These are phyloP conservation scores for Castanea mollissima DNA, from an alignment of 306 rosid genomes.

Conservation along the genomic window DNA sequence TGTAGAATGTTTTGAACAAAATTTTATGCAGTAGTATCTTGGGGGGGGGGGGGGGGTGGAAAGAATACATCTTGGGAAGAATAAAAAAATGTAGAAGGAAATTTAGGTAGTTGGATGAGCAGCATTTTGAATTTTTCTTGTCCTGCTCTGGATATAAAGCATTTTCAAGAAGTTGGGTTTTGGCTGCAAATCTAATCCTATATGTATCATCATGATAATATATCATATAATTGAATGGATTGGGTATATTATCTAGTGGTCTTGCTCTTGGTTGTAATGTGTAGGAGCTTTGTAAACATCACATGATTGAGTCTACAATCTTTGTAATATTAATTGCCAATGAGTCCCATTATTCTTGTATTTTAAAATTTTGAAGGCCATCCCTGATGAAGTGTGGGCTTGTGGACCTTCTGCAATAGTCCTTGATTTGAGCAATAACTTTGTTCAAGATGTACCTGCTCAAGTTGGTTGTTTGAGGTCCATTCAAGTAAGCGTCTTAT, in stretches of 20 bases:
- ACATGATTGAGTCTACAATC: neutral
- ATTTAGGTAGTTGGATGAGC: neutral
- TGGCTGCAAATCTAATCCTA: neutral
- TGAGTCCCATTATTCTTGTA: neutral
- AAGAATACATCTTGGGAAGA: neutral
- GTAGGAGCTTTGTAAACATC: neutral
- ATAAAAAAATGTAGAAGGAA: neutral
- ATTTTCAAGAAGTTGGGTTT: neutral
- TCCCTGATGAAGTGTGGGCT: constrained; percentile 85
- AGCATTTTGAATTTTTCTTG: neutral
- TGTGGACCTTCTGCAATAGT: constrained; percentile 63
- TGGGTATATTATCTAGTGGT: neutral
- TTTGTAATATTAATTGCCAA: neutral
- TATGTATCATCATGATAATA: neutral
- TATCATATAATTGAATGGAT: neutral
- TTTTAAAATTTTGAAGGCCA: constrained; percentile 46
- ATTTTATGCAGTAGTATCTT: neutral
- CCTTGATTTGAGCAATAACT: constrained; percentile 65
- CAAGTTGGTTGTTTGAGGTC: constrained; percentile 45
- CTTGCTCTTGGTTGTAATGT: neutral
- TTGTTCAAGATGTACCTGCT: constrained; percentile 49
- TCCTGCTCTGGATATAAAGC: neutral
- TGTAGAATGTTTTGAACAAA: neutral
- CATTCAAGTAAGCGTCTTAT: constrained; percentile 45
- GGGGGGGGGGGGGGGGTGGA: no score